Conservation (phyloP, 2,329 filamentous ascomycete genomes). For the Hymenoscyphus infarciens region DNA sequence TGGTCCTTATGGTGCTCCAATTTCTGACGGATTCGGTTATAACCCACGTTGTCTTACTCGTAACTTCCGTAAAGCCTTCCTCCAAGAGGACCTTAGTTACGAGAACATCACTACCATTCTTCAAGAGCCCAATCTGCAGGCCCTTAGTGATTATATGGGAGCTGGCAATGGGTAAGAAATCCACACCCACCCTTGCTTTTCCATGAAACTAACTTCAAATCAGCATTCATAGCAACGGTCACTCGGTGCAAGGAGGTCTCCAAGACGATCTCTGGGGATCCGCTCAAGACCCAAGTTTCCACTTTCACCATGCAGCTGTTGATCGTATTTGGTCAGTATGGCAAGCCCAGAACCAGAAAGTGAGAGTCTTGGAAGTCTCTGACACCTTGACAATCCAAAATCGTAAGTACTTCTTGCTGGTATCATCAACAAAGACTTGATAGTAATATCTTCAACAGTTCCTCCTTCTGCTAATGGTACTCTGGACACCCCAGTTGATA, state of each 20-base stretch:
- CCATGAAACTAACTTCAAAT: background rate
- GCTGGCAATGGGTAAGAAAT: background rate
- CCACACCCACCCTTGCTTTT: background rate
- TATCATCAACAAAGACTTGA: too few species aligned
- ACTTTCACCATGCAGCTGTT: background rate
- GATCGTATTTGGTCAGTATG: constrained; percentile 1
- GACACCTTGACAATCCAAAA: background rate
- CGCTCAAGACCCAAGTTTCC: background rate
- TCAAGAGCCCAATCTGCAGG: background rate
- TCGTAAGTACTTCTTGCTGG: background rate
- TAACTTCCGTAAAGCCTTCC: background rate
- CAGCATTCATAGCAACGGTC: background rate
- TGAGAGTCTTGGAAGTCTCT: background rate
- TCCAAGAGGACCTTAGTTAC: background rate
- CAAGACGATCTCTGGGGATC: constrained; percentile 2
- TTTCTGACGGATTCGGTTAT: constrained; percentile 3
- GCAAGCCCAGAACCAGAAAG: constrained; percentile 4
- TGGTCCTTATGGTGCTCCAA: constrained; percentile 16
- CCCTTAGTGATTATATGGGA: background rate
- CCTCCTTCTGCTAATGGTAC: background rate
- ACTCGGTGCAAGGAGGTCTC: background rate
- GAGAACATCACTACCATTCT: background rate
- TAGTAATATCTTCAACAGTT: background rate
- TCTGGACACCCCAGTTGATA: background rate
- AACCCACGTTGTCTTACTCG: constrained; percentile 9